A percentile compares a stretch with the other conserved stretches of the same genome.
Evolutionary conservation across 1,284 basidiomycete genomes (phyloP).

Genomic region (Fomitopsis pinicola): DNA sequence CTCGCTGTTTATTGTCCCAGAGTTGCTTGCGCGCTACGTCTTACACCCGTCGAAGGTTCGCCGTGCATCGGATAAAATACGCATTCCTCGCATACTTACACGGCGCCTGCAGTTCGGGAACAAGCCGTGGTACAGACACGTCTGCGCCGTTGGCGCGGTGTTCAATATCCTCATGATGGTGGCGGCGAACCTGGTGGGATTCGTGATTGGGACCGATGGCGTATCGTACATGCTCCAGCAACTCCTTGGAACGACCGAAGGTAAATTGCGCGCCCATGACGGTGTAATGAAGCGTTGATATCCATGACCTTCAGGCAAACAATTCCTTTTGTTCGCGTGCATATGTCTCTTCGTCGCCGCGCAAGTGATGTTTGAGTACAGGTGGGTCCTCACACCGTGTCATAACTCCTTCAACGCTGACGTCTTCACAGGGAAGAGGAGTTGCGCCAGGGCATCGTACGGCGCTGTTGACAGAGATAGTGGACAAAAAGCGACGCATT

Average conservation of each 20-base stretch:
- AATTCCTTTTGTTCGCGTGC: conserved; percentile 63
- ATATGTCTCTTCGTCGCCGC: conserved; percentile 76
- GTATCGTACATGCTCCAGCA: conserved; percentile 66
- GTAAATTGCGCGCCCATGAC: conserved; percentile 29
- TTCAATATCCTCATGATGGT: conserved; percentile 90
- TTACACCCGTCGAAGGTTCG: conserved; percentile 66
- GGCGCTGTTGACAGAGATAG: conserved; percentile 44
- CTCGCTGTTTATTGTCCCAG: conserved; percentile 87
- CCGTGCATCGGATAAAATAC: not conserved
- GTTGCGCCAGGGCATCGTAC: conserved; percentile 45
- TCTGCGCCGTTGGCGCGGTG: conserved; percentile 82
- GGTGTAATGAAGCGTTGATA: not conserved
- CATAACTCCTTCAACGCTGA: not conserved
- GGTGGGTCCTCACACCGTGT: conserved; percentile 36
- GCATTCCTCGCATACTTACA: not conserved
- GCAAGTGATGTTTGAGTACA: conserved; percentile 95
- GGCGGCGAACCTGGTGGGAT: conserved; percentile 91
- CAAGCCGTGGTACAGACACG: conserved; percentile 81
- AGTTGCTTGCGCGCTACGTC: conserved; percentile 61
- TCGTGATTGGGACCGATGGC: conserved; percentile 89
- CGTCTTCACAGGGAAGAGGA: conserved; percentile 28
- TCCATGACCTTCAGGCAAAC: conserved; percentile 43
- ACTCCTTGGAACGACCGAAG: conserved; percentile 63
- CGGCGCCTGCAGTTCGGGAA: conserved; percentile 53
- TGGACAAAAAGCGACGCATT: not conserved